Evolutionary conservation across 1,284 basidiomycete species (phyloP), one percentile per base, ranked within the genome.

Genomic region (Ceratobasidium sp.): DNA sequence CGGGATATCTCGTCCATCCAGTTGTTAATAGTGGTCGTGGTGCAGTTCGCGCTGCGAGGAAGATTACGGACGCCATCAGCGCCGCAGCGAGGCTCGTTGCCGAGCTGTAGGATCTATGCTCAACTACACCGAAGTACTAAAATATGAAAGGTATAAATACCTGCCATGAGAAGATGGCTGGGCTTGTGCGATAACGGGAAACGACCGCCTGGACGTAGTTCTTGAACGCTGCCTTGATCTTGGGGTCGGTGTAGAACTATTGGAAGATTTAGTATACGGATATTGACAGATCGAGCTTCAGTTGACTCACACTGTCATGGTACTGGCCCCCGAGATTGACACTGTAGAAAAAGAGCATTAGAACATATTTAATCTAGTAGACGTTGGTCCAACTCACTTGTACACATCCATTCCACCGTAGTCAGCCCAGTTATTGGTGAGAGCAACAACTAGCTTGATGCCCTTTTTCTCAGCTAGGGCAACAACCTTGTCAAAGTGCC

Each of bases 351-450:
- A 4, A 9, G 9, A 58, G 6, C 21, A 11, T 70, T 23, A 44
- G 16, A 21, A 58, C 21, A 28, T 30, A 13, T 6, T 26, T 5
- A 11, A 21, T 0, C 30, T 8, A n/a, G 55, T 21, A 46, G 44
- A 18, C 6, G 7, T 32, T 23, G 8, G n/a, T 32, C 16, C 8
- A 35, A 61, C 64, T 47, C 44, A 62, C 58, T 35, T 63, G 47
- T 61, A 70, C 16, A 70, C 67, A 26, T 70, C 67, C 41, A 70
- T 67, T 67, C 64, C 64, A 26, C 74, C 66, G 18, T 73, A 75
- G 44, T 61, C 74, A 26, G 57, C 62, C 81, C 81, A 82, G 74
- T 82, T 82, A 75, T 82, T 82, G 38, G 80, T 81, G 23, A 82
- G 76, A 30, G 78, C 74, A 28, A 80, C 76, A 28, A 80, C 76